Percentiles rank a stretch among this genome's conserved stretches.
These are phyloP conservation scores for Leucoagaricus sp. DNA, from an alignment of 1,284 basidiomycete species.

Conservation along the genomic window DNA sequence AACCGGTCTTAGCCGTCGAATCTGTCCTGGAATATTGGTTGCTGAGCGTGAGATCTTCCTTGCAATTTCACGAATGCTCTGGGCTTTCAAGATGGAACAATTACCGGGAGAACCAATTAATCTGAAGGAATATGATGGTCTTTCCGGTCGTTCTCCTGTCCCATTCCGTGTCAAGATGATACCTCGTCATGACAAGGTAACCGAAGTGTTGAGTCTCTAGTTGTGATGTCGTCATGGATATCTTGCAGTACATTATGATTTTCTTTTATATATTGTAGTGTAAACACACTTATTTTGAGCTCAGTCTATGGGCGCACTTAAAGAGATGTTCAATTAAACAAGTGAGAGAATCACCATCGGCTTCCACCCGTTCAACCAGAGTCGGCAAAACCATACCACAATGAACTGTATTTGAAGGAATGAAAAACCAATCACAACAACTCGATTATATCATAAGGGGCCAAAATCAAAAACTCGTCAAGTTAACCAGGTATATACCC, in stretches of 20 bases:
- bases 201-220: constrained; percentile 23
- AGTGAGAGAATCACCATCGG: too few species aligned
- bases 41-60: constrained; percentile 43
- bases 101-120: constrained; percentile 39
- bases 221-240: too few species aligned
- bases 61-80: constrained; percentile 39
- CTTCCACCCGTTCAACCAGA: too few species aligned
- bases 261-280: too few species aligned
- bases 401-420: too few species aligned
- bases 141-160: constrained; percentile 39
- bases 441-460: not conserved
- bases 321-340: too few species aligned
- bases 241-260: too few species aligned
- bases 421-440: not conserved
- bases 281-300: too few species aligned
- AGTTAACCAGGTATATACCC: not conserved
- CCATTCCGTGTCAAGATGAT: constrained; percentile 35
- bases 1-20: constrained; percentile 31
- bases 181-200: constrained; percentile 27
- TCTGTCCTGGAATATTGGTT: constrained; percentile 41
- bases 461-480: not conserved
- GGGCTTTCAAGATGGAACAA: constrained; percentile 39
- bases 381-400: too few species aligned
- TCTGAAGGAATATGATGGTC: constrained; percentile 41
- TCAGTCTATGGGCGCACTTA: too few species aligned